Percentiles rank a stretch among this genome's conserved stretches.
These are phyloP conservation scores for Pichia cabralensis DNA, from an alignment of 805 yeast genomes.

Conservation along the genomic window DNA sequence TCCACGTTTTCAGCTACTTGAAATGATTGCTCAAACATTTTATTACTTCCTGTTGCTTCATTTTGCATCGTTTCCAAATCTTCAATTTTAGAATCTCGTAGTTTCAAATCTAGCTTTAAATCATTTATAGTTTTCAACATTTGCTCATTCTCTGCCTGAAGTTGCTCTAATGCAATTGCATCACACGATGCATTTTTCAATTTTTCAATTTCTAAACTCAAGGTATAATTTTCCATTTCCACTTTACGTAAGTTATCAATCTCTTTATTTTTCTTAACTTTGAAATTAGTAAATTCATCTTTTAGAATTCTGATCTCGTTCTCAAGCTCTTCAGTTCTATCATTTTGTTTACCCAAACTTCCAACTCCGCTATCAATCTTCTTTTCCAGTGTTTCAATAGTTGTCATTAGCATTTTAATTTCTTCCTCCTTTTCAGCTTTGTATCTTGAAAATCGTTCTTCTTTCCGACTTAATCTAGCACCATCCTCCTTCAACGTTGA, in stretches of 20 bases:
- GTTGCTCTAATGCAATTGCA: too few relatives aligned
- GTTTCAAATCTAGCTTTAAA: background rate
- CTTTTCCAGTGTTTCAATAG: slow-evolving; percentile 42
- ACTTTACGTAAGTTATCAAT: slow-evolving; percentile 9
- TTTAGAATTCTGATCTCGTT: background rate
- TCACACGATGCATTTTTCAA: slow-evolving; percentile 1
- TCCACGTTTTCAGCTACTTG: too few relatives aligned
- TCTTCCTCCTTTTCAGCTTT: slow-evolving; percentile 41
- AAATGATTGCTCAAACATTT: too few relatives aligned
- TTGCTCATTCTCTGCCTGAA: too few relatives aligned
- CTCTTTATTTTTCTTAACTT: slow-evolving; percentile 10
- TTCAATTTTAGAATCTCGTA: background rate
- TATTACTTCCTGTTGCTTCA: too few relatives aligned
- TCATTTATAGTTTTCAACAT: too few relatives aligned
- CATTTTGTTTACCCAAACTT: background rate
- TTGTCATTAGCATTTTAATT: slow-evolving; percentile 48
- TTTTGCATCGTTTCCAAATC: background rate
- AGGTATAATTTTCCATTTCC: slow-evolving; percentile 13
- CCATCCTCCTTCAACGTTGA: slow-evolving; percentile 40
- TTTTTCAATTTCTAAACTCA: slow-evolving; percentile 11
- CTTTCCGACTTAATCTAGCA: slow-evolving; percentile 32
- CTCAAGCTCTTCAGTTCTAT: slow-evolving; percentile 3
- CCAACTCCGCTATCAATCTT: slow-evolving; percentile 30
- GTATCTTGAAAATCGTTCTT: slow-evolving; percentile 36
- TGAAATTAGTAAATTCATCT: slow-evolving; percentile 5